Conservation (phyloP, 805 yeast species). For the Starmera dryadoides region DNA sequence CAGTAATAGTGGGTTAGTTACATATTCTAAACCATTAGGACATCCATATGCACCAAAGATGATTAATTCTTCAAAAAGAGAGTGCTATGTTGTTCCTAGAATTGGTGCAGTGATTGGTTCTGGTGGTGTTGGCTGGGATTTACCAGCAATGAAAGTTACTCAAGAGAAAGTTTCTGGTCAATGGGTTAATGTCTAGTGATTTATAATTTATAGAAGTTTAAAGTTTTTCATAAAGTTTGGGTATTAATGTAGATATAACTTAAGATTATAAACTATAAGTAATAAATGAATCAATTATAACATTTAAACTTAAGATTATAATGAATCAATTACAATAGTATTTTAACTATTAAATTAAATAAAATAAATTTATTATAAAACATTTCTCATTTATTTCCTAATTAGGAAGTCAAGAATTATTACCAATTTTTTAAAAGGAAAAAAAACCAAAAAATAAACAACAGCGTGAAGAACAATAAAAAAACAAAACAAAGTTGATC, state of each 20-base stretch:
- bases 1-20: slow-evolving; percentile 59
- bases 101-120: slow-evolving; percentile 78
- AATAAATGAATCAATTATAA: no score
- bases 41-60: slow-evolving; percentile 81
- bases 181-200: slow-evolving; percentile 47
- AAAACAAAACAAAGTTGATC: no score
- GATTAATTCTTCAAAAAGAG: slow-evolving; percentile 59
- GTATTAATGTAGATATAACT: no score
- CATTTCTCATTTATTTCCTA: background rate
- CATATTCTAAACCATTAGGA: slow-evolving; percentile 88
- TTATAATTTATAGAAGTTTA: no score
- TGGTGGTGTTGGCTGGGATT: slow-evolving; percentile 89
- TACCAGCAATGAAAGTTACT: slow-evolving; percentile 70
- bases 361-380: no score
- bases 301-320: no score
- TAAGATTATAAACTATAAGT: no score
- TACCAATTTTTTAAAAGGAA: no score
- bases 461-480: no score
- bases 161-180: slow-evolving; percentile 61
- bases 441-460: no score
- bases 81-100: slow-evolving; percentile 86
- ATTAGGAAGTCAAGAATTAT: background rate
- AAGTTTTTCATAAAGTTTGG: background rate
- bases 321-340: no score
- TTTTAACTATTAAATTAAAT: no score